Evolutionary conservation across 1,284 basidiomycete genomes (phyloP).

Genomic region (Austropuccinia psidii): DNA sequence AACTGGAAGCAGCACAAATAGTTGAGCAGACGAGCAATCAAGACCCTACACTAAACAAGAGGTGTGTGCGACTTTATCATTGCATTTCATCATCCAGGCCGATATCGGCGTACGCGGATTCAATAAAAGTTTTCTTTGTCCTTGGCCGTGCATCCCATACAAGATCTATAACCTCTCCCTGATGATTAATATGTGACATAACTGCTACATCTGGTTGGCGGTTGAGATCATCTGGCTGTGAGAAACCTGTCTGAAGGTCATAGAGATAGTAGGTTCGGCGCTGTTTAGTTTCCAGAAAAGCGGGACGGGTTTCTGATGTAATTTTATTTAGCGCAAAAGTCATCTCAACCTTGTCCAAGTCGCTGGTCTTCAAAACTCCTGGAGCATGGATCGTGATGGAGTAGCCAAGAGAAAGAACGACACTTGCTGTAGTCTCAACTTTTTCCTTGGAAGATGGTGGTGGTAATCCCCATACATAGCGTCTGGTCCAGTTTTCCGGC

Average conservation of each 20-base stretch:
- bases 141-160: constrained; percentile 40
- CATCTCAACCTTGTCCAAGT: constrained; percentile 39
- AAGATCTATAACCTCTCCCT: constrained; percentile 41
- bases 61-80: no score
- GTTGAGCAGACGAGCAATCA: no score
- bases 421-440: constrained; percentile 29
- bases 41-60: no score
- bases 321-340: constrained; percentile 43
- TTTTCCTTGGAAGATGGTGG: constrained; percentile 34
- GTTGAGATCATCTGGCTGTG: constrained; percentile 7
- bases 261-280: constrained; percentile 42
- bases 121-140: not conserved
- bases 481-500: constrained; percentile 41
- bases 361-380: not conserved
- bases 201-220: constrained; percentile 38
- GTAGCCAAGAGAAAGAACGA: not conserved
- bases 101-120: not conserved
- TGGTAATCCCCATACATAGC: constrained; percentile 42
- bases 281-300: constrained; percentile 39
- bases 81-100: no score
- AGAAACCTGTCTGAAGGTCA: constrained; percentile 27
- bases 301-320: constrained; percentile 39
- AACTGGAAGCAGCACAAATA: no score
- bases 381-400: not conserved
- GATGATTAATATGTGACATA: constrained; percentile 42